Percentiles rank a stretch among this genome's conserved stretches.
These are phyloP conservation scores for Hypoxylon fragiforme DNA, from an alignment of 495 filamentous ascomycete species.

Conservation along the genomic window DNA sequence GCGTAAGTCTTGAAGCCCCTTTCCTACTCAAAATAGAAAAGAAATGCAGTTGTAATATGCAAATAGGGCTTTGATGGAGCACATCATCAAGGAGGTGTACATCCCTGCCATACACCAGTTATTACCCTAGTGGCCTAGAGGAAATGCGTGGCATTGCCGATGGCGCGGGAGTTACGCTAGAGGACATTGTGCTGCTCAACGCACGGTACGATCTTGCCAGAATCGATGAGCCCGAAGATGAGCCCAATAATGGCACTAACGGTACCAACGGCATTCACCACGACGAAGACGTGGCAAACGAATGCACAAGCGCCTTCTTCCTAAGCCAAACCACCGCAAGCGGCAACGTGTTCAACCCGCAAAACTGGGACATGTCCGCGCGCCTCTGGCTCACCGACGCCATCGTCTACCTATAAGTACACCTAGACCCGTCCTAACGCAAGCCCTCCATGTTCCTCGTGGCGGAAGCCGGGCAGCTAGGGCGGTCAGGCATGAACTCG, in stretches of 20 bases:
- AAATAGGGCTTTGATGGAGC: constrained; percentile 22
- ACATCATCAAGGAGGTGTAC: constrained; percentile 26
- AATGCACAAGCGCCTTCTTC: constrained; percentile 27
- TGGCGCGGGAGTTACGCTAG: constrained; percentile 29
- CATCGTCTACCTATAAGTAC: constrained; percentile 35
- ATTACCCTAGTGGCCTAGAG: constrained; percentile 34
- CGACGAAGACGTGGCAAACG: constrained; percentile 14
- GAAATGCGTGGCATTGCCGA: constrained; percentile 39
- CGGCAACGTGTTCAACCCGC: constrained; percentile 26
- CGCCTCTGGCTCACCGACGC: constrained; percentile 27
- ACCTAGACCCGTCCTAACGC: constrained; percentile 35
- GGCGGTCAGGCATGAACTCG: constrained; percentile 38
- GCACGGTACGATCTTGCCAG: constrained; percentile 35
- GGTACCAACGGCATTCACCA: constrained; percentile 6
- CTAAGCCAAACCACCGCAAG: constrained; percentile 5
- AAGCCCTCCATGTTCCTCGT: constrained; percentile 35
- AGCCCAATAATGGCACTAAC: neutral
- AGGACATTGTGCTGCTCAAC: constrained; percentile 39
- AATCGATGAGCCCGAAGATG: neutral
- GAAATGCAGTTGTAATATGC: no score
- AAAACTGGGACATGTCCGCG: constrained; percentile 41
- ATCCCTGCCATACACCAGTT: constrained; percentile 19
- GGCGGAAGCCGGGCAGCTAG: constrained; percentile 39
- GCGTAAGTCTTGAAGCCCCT: no score
- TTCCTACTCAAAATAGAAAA: no score